Conservation (phyloP, 768 basidiomycete genomes). For the Boletus patriciae region DNA sequence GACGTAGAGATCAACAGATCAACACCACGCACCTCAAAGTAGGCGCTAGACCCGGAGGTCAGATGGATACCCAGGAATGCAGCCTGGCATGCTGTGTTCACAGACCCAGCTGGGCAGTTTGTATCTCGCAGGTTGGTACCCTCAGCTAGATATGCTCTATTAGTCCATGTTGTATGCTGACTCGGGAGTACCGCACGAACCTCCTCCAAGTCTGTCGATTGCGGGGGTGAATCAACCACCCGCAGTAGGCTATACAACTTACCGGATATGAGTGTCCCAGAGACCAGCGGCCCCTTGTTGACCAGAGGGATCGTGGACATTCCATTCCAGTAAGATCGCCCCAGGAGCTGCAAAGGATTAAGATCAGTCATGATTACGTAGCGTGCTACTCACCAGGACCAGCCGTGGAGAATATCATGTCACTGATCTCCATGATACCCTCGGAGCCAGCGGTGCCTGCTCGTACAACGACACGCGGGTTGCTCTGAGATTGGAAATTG, state of each 20-base stretch:
- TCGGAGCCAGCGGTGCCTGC: slow-evolving; percentile 45
- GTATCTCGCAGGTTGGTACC: slow-evolving; percentile 51
- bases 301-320: slow-evolving; percentile 54
- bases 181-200: slow-evolving; percentile 3
- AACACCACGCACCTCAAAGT: slow-evolving; percentile 52
- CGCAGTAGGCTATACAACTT: background rate
- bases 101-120: slow-evolving; percentile 45
- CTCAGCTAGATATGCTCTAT: slow-evolving; percentile 34
- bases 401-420: slow-evolving; percentile 59
- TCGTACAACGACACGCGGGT: slow-evolving; percentile 42
- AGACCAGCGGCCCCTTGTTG: slow-evolving; percentile 52
- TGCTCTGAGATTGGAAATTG: slow-evolving; percentile 39
- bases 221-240: background rate
- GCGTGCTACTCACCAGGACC: slow-evolving; percentile 39
- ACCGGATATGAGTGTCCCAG: slow-evolving; percentile 49
- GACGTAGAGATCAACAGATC: background rate
- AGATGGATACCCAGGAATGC: slow-evolving; percentile 69
- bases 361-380: background rate
- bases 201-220: slow-evolving; percentile 29
- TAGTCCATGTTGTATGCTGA: background rate
- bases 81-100: slow-evolving; percentile 50
- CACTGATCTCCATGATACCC: slow-evolving; percentile 62
- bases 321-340: slow-evolving; percentile 56
- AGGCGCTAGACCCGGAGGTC: slow-evolving; percentile 51
- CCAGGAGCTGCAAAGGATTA: slow-evolving; percentile 35